Base-by-base conservation (phyloP, 2,329 filamentous ascomycete species). In the Colletotrichum eleusines region DNA sequence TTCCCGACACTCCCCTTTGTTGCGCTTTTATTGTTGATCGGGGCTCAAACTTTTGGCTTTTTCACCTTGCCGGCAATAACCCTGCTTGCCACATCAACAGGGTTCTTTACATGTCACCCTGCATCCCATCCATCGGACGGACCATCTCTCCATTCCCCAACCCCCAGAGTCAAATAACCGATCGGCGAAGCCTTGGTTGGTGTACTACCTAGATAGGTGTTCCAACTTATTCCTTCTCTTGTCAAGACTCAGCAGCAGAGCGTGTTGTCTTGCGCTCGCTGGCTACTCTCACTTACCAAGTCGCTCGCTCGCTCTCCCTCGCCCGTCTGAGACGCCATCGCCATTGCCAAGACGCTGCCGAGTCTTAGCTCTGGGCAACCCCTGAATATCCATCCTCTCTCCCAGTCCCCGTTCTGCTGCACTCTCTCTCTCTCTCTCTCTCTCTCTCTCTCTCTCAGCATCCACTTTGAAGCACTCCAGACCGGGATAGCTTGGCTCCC, bases 291-390 rank as follows among this genome's bases (percentile, higher is more conserved):
- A 38, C 5, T 35, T 44, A 18, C 26, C 42, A 18, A 1, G 20
- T 11, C 8, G 44, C 44, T 64, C 8, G 44, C 44, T 64, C 48
- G 28, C 35, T 57, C 50, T 64, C 50, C 38, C 50, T 64, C 61
- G 6, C 20, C 18, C 40, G 38, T 28, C 63, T 58, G 58, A 71
- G 64, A 68, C 51, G 58, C 69, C 64, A 63, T 68, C 38, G 51
- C 64, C 46, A 71, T 69, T 65, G 69, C 69, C 69, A 71, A 71
- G 69, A 20, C 64, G 53, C 58, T 71, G 53, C 23, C 48, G 51
- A 63, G 64, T 63, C 68, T 63, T 71, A 68, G 68, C 64, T 68
- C 68, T 63, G n/a, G 38, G 20, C 44, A 44, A 69, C 58, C 69
- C 59, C 69, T 71, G 69, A 48, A 59, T n/a, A n/a, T 16, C 46